Conservation (phyloP, 257 asterid genomes). For the Solanum appendiculatum region DNA sequence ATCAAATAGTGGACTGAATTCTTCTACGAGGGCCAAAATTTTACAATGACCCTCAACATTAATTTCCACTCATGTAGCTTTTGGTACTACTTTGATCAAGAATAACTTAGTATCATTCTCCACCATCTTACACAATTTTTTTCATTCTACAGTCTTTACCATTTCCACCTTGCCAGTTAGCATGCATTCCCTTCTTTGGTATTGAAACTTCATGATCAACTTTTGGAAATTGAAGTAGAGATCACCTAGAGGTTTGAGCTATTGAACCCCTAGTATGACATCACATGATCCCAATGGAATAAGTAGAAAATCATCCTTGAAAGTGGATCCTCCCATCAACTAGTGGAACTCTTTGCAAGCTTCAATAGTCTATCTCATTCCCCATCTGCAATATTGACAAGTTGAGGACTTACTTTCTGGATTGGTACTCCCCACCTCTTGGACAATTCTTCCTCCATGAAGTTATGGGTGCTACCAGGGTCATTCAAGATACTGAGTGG, state of each 20-base stretch:
- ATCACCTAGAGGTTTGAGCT: not conserved
- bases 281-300: not conserved
- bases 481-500: not conserved
- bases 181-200: not conserved
- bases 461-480: not conserved
- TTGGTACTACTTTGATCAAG: too few species aligned
- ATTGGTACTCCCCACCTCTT: not conserved
- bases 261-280: not conserved
- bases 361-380: not conserved
- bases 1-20: not conserved
- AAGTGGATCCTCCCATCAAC: not conserved
- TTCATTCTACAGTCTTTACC: not conserved
- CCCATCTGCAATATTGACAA: not conserved
- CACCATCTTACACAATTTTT: not conserved
- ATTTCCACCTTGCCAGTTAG: not conserved
- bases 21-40: not conserved
- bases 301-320: not conserved
- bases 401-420: not conserved
- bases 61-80: not conserved
- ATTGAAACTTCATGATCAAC: not conserved
- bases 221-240: not conserved
- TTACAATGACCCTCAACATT: not conserved
- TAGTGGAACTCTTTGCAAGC: not conserved
- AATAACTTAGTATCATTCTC: too few species aligned
- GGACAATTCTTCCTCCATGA: not conserved